Percentiles rank a stretch among this genome's conserved stretches.
Evolutionary conservation across 345 rosid genomes (phyloP).

Genomic region (Rhodamnia argentea): DNA sequence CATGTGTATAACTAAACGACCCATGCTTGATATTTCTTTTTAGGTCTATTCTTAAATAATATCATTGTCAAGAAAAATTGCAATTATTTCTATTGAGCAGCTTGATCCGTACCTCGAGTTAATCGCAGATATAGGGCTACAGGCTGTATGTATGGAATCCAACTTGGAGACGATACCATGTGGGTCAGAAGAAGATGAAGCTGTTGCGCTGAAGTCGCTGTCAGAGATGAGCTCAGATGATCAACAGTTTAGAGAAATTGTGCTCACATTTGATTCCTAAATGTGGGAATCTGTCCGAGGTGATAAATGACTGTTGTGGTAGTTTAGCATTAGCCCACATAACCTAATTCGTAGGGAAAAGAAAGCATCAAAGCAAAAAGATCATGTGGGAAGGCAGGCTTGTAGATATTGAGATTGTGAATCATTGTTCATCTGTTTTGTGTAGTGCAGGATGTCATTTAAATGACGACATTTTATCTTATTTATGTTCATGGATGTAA

Average conservation of each 20-base stretch:
- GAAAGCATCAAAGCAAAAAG: not conserved
- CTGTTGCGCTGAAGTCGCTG: conserved; percentile 37
- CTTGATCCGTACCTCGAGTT: conserved; percentile 68
- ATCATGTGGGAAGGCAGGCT: too few relatives aligned
- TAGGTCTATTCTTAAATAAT: not conserved
- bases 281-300: conserved; percentile 59
- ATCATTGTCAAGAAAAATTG: not conserved
- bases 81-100: conserved; percentile 25
- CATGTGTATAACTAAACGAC: not conserved
- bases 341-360: not conserved
- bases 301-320: conserved; percentile 4
- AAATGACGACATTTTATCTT: too few relatives aligned
- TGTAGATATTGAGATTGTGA: too few relatives aligned
- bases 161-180: conserved; percentile 21
- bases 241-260: conserved; percentile 42
- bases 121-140: conserved; percentile 49
- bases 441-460: too few relatives aligned
- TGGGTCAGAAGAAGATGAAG: conserved; percentile 61
- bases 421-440: too few relatives aligned
- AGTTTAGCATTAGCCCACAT: not conserved
- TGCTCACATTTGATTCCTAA: conserved; percentile 44
- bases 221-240: conserved; percentile 34
- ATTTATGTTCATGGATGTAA: too few relatives aligned
- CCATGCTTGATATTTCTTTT: not conserved
- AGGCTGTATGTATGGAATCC: conserved; percentile 27